Percentiles rank a stretch among this genome's conserved stretches.
phyloP scores from a whole-genome alignment of 495 filamentous ascomycete genomes.

The Neurospora sp. region DNA sequence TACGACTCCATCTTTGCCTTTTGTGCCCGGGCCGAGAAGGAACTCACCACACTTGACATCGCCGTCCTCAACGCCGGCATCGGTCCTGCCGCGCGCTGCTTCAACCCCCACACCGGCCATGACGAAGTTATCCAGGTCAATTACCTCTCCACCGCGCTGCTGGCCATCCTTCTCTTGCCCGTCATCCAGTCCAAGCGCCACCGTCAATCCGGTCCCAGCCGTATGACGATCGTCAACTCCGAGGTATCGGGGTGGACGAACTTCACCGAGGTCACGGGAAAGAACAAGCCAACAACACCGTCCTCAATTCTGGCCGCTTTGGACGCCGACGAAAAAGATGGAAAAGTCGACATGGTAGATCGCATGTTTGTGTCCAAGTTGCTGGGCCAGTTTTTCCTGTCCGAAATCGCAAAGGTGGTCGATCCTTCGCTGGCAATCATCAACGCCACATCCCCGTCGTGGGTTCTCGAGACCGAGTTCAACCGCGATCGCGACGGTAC shows the following conservation, averaged over 20 bases:
- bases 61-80: constrained; percentile 41
- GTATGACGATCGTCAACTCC: constrained; percentile 5
- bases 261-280: background rate
- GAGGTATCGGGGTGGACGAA: constrained; percentile 1
- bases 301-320: constrained; percentile 26
- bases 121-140: constrained; percentile 43
- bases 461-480: constrained; percentile 25
- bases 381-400: constrained; percentile 28
- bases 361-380: constrained; percentile 28
- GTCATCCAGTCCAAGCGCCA: constrained; percentile 22
- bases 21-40: constrained; percentile 18
- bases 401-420: constrained; percentile 15
- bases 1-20: constrained; percentile 35
- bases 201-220: background rate
- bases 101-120: constrained; percentile 17
- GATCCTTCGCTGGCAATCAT: constrained; percentile 28
- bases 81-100: constrained; percentile 7
- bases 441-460: constrained; percentile 32
- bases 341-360: constrained; percentile 7
- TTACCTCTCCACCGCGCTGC: constrained; percentile 35
- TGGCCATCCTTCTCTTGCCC: constrained; percentile 24
- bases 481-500: constrained; percentile 19
- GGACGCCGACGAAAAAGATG: constrained; percentile 15
- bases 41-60: constrained; percentile 32
- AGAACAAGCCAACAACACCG: background rate